These are phyloP conservation scores for Helotiales sp. DNA, from an alignment of 2,329 filamentous ascomycete species.

Conservation along the genomic window DNA sequence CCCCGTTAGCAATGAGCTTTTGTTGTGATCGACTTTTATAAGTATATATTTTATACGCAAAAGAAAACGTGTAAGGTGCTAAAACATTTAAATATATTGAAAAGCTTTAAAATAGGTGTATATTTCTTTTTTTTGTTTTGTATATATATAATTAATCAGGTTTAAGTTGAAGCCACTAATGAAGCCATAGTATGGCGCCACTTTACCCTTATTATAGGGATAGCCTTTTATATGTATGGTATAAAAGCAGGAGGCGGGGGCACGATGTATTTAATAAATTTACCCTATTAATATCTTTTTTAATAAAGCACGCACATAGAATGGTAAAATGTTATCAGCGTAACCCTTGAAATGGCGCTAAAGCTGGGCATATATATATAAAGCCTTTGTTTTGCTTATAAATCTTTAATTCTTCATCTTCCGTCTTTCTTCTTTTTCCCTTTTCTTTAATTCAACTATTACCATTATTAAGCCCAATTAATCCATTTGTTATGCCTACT, in stretches of 20 bases:
- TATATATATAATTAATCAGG: too few relatives aligned
- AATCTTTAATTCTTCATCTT: too few relatives aligned
- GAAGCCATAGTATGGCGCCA: neutral
- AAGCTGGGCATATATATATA: neutral
- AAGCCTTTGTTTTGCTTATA: too few relatives aligned
- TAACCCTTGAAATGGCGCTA: neutral
- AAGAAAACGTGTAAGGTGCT: too few relatives aligned
- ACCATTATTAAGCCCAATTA: neutral
- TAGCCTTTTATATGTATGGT: neutral
- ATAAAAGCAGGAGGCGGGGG: neutral
- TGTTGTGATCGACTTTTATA: neutral
- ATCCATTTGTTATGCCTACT: neutral
- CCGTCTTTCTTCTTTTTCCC: too few relatives aligned
- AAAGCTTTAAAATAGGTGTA: too few relatives aligned
- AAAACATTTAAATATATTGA: too few relatives aligned
- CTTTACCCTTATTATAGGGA: neutral
- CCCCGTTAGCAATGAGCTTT: too few relatives aligned
- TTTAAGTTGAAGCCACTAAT: neutral
- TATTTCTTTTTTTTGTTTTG: neutral
- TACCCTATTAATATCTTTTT: slow-evolving; percentile 1
- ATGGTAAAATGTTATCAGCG: neutral
- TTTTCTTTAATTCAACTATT: too few relatives aligned
- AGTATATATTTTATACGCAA: neutral
- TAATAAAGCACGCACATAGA: too few relatives aligned
- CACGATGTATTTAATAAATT: too few relatives aligned